Evolutionary conservation across 192 early-diverging fungal species (phyloP), one percentile per base, ranked within the genome.

Genomic region (Phycomyces nitens): DNA sequence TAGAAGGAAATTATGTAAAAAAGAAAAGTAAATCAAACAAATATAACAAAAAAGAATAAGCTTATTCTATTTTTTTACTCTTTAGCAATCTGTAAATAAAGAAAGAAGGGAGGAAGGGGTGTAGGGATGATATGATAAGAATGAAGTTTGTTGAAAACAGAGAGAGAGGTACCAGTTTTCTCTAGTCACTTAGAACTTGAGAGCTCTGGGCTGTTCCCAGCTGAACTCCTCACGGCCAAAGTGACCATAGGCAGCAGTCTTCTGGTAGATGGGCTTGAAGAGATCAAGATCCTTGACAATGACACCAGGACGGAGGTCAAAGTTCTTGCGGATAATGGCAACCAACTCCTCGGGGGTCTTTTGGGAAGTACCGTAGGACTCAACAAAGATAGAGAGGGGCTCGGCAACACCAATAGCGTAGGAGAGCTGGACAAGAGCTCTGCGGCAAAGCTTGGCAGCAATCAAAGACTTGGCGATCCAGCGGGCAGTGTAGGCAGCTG

Each of bases 401-500:
- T 99, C 94, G 53, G 94, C 89, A 60, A 97, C 95, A 83, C 94
- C 95, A 60, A 97, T 97, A 74, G 97, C 95, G 84, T 97, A 99
- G 61, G 95, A 96, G 73, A 96, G 84, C 84, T 97, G 95, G 64
- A 99, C 94, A 43, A 96, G 87, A 62, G 78, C 80, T 71, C 97
- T 91, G 68, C 95, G 93, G 68, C 90, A 92, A 64, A 99, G 89
- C 64, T 88, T 89, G 71, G 97, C 97, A 18, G 84, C 80, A 57
- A 99, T 93, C 65, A 97, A 80, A 43, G 94, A 97, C 89, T 99
- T 97, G 81, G 97, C 94, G 72, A 99, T 91, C 91, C 94, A 98
- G 70, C 95, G 93, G 61, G 91, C 92, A 53, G 95, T 92, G 81
- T 97, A 99, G 65, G 95, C 95, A 72, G 94, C 95, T 41, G 94